Conservation (phyloP, 1,139 yeast species). For the Blastobotrys raffinosifermentans region DNA sequence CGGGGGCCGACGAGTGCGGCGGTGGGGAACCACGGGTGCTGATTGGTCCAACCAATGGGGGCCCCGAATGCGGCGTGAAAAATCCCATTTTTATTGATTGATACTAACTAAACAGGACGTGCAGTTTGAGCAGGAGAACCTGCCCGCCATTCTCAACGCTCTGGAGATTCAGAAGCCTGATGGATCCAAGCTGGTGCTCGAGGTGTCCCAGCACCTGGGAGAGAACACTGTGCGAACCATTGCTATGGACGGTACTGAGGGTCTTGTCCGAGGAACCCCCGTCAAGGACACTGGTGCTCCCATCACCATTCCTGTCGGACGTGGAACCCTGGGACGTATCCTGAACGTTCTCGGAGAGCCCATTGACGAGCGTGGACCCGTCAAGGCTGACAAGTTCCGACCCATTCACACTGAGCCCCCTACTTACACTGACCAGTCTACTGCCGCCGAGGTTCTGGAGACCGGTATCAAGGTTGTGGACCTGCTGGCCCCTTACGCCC, state of each 20-base stretch:
- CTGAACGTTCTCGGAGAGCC: slow-evolving; percentile 99
- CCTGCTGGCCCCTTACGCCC: slow-evolving; percentile 98
- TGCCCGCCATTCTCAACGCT: slow-evolving; percentile 97
- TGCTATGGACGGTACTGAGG: slow-evolving; percentile 99
- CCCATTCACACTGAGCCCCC: slow-evolving; percentile 99
- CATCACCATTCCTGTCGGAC: slow-evolving; percentile 98
- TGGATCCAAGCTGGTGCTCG: slow-evolving; percentile 75
- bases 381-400: slow-evolving; percentile 83
- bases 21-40: too few species aligned
- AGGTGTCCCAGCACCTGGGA: slow-evolving; percentile 99
- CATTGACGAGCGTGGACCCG: slow-evolving; percentile 99
- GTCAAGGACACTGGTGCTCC: slow-evolving; percentile 97
- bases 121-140: slow-evolving; percentile 94
- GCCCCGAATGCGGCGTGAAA: too few species aligned
- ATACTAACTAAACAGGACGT: slow-evolving; percentile 48
- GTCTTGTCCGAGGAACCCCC: slow-evolving; percentile 95
- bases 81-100: background rate
- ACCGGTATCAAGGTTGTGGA: slow-evolving; percentile 99
- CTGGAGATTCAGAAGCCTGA: slow-evolving; percentile 69
- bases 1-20: too few species aligned
- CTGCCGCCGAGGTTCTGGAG: slow-evolving; percentile 92
- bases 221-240: slow-evolving; percentile 99
- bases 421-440: slow-evolving; percentile 90
- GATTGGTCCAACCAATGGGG: background rate
- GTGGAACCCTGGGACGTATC: slow-evolving; percentile 98